phyloP scores from a whole-genome alignment of 768 basidiomycete species.

The Mycena floridula region DNA sequence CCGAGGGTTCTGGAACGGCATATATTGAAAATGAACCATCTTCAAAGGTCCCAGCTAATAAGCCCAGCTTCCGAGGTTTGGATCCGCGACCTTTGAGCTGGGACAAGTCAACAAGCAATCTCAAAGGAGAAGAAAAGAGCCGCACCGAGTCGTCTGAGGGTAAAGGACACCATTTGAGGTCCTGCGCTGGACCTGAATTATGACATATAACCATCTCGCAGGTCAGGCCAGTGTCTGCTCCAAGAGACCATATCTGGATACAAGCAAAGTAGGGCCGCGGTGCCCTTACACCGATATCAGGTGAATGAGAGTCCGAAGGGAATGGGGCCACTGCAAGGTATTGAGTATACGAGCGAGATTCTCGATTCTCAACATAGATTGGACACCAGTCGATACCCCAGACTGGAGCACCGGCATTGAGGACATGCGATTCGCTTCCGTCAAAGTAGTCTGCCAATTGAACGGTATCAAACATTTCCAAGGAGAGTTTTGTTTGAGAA shows the following conservation, averaged over 20 bases:
- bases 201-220: slow-evolving; percentile 87
- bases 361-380: slow-evolving; percentile 50
- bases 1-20: slow-evolving; percentile 72
- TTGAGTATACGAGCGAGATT: slow-evolving; percentile 52
- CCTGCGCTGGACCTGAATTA: slow-evolving; percentile 73
- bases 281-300: slow-evolving; percentile 57
- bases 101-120: neutral
- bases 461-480: slow-evolving; percentile 46
- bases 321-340: slow-evolving; percentile 83
- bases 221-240: slow-evolving; percentile 40
- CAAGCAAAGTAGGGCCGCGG: slow-evolving; percentile 53
- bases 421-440: slow-evolving; percentile 57
- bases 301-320: slow-evolving; percentile 57
- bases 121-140: neutral
- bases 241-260: slow-evolving; percentile 82
- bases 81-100: slow-evolving; percentile 13
- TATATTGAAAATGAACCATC: slow-evolving; percentile 83
- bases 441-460: slow-evolving; percentile 52
- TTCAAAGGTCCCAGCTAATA: slow-evolving; percentile 80
- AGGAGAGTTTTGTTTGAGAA: slow-evolving; percentile 39
- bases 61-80: slow-evolving; percentile 59
- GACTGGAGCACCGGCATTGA: slow-evolving; percentile 87
- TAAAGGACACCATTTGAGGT: slow-evolving; percentile 90
- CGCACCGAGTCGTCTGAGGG: slow-evolving; percentile 63
- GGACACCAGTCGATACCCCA: slow-evolving; percentile 96